Evolutionary conservation across 306 rosid species (phyloP).

Genomic region (Vicia sativa): DNA sequence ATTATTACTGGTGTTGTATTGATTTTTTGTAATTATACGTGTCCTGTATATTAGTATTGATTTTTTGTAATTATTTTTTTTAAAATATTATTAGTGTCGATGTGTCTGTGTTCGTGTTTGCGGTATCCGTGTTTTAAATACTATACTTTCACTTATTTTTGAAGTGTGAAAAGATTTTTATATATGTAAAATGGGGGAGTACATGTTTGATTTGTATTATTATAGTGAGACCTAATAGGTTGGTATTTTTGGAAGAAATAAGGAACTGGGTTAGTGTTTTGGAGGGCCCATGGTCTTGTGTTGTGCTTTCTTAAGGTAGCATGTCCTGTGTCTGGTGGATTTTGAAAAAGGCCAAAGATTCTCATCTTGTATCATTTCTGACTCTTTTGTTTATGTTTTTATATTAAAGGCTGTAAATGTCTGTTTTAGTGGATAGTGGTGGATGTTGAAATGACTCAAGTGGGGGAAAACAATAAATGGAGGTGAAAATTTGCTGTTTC

Average conservation of each 20-base stretch:
- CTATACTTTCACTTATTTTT: too few species aligned
- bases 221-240: background rate
- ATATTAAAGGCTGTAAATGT: conserved; percentile 24
- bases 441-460: conserved; percentile 40
- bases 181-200: too few species aligned
- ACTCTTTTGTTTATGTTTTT: background rate
- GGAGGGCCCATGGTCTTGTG: conserved; percentile 25
- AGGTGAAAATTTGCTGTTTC: conserved; percentile 23
- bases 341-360: conserved; percentile 29
- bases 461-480: conserved; percentile 8
- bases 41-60: too few species aligned
- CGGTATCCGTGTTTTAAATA: too few species aligned
- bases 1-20: too few species aligned
- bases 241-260: conserved; percentile 20
- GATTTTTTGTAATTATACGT: too few species aligned
- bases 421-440: conserved; percentile 23
- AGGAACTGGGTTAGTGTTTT: conserved; percentile 24
- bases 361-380: conserved; percentile 25
- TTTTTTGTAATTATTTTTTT: too few species aligned
- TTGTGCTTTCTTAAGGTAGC: conserved; percentile 36
- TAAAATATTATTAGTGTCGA: too few species aligned
- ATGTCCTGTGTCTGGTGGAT: conserved; percentile 31
- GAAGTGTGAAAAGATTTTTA: too few species aligned
- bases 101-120: too few species aligned
- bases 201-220: background rate